These are phyloP conservation scores for Orbilia quercus DNA, from an alignment of 2,329 filamentous ascomycete species.

Conservation along the genomic window DNA sequence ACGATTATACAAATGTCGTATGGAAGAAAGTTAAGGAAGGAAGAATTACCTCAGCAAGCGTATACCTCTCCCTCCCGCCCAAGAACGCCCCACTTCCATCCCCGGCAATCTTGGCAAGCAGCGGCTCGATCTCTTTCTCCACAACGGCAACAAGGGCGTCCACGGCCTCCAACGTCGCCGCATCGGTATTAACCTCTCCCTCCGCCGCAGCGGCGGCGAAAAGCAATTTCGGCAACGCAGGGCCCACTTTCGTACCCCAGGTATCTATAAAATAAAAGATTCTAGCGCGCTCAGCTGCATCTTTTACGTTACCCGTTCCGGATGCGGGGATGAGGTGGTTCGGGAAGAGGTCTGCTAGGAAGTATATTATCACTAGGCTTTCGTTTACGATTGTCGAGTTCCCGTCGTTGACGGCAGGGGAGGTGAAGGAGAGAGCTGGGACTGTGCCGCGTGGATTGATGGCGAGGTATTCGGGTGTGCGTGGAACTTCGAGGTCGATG, in stretches of 20 bases:
- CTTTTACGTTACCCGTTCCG: constrained; percentile 64
- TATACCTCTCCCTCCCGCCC: constrained; percentile 73
- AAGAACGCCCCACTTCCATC: constrained; percentile 70
- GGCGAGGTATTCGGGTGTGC: constrained; percentile 78
- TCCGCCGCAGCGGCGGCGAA: constrained; percentile 63
- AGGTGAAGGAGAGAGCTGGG: constrained; percentile 33
- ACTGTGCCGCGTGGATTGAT: constrained; percentile 72
- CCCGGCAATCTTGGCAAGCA: constrained; percentile 66
- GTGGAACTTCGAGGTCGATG: constrained; percentile 76
- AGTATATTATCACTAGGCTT: constrained; percentile 66
- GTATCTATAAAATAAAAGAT: constrained; percentile 79
- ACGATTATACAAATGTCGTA: too few relatives aligned
- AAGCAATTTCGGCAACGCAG: constrained; percentile 66
- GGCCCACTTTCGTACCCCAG: constrained; percentile 72
- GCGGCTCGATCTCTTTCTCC: constrained; percentile 78
- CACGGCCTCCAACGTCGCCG: constrained; percentile 65
- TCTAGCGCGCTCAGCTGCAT: constrained; percentile 73
- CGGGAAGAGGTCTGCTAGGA: constrained; percentile 75
- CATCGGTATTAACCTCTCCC: constrained; percentile 61
- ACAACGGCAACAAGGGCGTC: constrained; percentile 69
- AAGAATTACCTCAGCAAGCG: constrained; percentile 75
- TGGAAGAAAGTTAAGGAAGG: not conserved
- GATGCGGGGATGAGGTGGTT: constrained; percentile 72
- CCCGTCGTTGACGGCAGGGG: constrained; percentile 71
- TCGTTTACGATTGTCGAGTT: constrained; percentile 79